phyloP scores from a whole-genome alignment of 176 grass and related monocot species.

The Carex pumila region DNA sequence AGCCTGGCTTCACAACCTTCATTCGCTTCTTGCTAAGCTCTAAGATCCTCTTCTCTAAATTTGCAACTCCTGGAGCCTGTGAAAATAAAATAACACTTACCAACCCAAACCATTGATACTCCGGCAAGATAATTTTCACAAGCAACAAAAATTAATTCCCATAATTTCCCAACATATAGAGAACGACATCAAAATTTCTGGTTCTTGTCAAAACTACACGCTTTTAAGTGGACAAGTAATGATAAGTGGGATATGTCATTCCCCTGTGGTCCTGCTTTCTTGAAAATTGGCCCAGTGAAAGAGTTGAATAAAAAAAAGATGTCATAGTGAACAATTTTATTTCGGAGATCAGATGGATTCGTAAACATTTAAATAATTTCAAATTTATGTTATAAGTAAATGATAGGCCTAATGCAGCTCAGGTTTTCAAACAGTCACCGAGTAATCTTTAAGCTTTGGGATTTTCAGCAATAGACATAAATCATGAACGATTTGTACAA shows the following conservation, averaged over 20 bases:
- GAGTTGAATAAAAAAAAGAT: not conserved
- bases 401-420: not conserved
- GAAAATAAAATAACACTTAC: not conserved
- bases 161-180: not conserved
- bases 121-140: not conserved
- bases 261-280: not conserved
- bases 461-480: not conserved
- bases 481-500: not conserved
- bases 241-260: not conserved
- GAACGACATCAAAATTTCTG: not conserved
- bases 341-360: not conserved
- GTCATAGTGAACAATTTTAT: not conserved
- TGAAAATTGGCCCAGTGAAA: slow-evolving; percentile 2
- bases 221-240: not conserved
- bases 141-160: not conserved
- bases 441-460: not conserved
- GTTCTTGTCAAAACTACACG: not conserved
- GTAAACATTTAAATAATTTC: not conserved
- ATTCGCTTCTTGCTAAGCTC: slow-evolving; percentile 82
- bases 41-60: slow-evolving; percentile 85
- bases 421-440: not conserved
- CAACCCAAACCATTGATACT: not conserved
- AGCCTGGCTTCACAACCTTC: slow-evolving; percentile 96
- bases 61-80: slow-evolving; percentile 67
- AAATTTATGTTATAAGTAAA: not conserved